phyloP scores from a whole-genome alignment of 1,284 basidiomycete species.

The Fistulinella cinereoalba region DNA sequence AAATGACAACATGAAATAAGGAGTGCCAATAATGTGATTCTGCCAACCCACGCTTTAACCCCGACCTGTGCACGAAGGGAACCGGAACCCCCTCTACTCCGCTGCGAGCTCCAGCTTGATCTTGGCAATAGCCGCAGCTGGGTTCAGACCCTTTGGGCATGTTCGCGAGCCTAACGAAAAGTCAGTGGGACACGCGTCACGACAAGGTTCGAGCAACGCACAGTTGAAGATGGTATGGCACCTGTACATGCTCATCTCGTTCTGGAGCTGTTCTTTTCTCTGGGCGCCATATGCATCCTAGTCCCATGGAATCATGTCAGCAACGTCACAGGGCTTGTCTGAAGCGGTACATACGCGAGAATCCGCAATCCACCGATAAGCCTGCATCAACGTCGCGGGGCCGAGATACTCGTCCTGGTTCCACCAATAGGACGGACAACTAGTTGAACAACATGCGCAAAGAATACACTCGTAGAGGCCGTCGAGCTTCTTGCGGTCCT shows the following conservation, averaged over 20 bases:
- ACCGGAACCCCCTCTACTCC: slow-evolving; percentile 44
- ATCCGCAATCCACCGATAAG: slow-evolving; percentile 97
- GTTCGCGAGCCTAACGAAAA: slow-evolving; percentile 72
- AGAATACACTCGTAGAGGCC: slow-evolving; percentile 97
- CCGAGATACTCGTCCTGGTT: slow-evolving; percentile 99
- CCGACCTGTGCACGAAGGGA: not conserved
- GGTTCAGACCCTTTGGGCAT: slow-evolving; percentile 95
- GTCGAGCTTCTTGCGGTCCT: slow-evolving; percentile 94
- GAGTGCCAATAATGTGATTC: not conserved
- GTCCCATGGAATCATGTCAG: slow-evolving; percentile 1
- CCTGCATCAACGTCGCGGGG: slow-evolving; percentile 94
- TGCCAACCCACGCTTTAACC: slow-evolving; percentile 7
- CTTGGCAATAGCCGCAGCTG: slow-evolving; percentile 82
- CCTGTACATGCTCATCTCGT: slow-evolving; percentile 90
- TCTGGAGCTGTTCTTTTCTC: slow-evolving; percentile 91
- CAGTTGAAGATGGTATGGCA: slow-evolving; percentile 98
- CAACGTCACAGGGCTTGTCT: not conserved
- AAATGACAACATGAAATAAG: slow-evolving; percentile 5
- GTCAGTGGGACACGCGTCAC: not conserved
- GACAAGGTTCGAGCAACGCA: slow-evolving; percentile 33
- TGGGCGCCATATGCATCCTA: slow-evolving; percentile 80
- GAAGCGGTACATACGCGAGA: slow-evolving; percentile 62
- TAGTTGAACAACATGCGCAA: slow-evolving; percentile 95
- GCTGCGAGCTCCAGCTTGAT: slow-evolving; percentile 88
- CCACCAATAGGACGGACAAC: slow-evolving; percentile 98